Conservation (phyloP, 2,329 filamentous ascomycete species). For the Sporothrix brasiliensis region DNA sequence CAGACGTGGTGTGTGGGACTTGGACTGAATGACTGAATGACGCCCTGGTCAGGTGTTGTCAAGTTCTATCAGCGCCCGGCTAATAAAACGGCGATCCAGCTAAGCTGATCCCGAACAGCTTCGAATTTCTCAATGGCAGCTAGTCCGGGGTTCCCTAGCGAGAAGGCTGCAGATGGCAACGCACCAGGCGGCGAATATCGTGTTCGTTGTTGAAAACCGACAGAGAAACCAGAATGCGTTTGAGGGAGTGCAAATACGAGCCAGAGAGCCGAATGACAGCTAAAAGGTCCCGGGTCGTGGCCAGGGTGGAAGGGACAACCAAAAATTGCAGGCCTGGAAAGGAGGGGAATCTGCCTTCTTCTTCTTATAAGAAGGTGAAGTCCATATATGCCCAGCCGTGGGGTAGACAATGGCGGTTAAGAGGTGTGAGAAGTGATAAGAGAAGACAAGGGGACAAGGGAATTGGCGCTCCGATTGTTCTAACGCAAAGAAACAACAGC, state of each 20-base stretch:
- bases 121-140: not conserved
- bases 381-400: constrained; percentile 13
- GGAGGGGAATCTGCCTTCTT: constrained; percentile 3
- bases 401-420: constrained; percentile 5
- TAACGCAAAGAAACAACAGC: constrained; percentile 13
- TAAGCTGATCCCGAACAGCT: constrained; percentile 7
- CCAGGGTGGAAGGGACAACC: constrained; percentile 20
- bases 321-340: constrained; percentile 21
- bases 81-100: constrained; percentile 26
- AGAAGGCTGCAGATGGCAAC: constrained; percentile 7
- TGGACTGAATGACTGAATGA: not conserved
- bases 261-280: constrained; percentile 14
- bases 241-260: constrained; percentile 3
- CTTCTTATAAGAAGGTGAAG: constrained; percentile 24
- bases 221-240: not conserved
- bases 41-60: not conserved
- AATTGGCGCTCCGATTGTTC: constrained; percentile 11
- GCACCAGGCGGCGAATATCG: constrained; percentile 18
- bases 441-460: constrained; percentile 1
- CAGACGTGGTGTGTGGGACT: not conserved
- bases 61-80: constrained; percentile 20
- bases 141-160: not conserved
- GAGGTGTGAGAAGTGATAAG: not conserved
- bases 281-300: not conserved
- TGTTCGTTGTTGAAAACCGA: not conserved